Base-by-base conservation (phyloP, 352 stramenopile genomes). In the Aphanomyces astaci region DNA sequence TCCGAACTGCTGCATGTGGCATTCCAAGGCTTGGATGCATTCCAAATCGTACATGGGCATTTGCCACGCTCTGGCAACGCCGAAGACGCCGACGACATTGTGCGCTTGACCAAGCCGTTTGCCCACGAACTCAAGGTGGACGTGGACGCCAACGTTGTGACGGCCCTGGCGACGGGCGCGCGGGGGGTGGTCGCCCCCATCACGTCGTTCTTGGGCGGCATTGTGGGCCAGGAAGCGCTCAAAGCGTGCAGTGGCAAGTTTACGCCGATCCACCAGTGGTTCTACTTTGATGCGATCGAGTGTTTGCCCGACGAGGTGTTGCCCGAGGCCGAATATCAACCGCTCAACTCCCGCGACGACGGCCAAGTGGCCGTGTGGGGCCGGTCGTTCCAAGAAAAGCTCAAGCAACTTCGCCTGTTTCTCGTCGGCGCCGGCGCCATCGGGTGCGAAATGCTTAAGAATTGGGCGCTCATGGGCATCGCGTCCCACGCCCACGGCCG, bases 361-460 rank as follows among this genome's bases (percentile, higher is more conserved):
- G 83, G 91, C 33, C 83, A 98, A 71, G 88, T 98, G 51, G 86
- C 84, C 1, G 86, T 98, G 11, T 98, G 96, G 63, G 91, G 91
- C 10, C 80, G 77, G 9, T 71, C 73, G 5, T 49, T 96, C 30
- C 88, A 96, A 66, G 76, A 82, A 31, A 86, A 90, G 59, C 81
- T 98, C 49, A 78, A 89, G 30, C 84, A 87, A 53, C 72, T 97
- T 66, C 96, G 84, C 54, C 77, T 99, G 71, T 99, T 99, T 71
- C 81, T 99, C 22, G 95, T 99, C 55, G 98, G 98, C 28, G 96
- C 97, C 17, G 98, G 98, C 52, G 98, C 97, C 3, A 99, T 99
- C 72, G 97, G 98, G 3, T 99, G 98, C 74, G 98, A 99, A 80
- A 99, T 99, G 94, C 85, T 99, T 5, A 99, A 99, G 82, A 99